Conservation (phyloP, 352 stramenopile genomes). For the Phytophthora nicotianae region DNA sequence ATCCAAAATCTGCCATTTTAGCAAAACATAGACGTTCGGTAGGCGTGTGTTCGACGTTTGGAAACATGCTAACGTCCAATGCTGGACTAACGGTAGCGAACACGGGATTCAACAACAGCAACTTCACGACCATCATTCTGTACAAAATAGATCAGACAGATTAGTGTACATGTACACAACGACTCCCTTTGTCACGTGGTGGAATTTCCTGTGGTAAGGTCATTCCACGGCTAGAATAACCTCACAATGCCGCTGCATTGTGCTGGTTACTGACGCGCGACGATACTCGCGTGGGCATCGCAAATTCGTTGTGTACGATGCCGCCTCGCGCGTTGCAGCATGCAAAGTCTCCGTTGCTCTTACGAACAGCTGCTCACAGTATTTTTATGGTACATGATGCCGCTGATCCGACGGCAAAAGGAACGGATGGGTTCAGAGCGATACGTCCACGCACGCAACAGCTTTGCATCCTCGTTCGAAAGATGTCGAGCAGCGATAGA, state of each 20-base stretch:
- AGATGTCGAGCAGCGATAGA: constrained; percentile 1
- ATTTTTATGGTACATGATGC: neutral
- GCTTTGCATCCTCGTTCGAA: constrained; percentile 19
- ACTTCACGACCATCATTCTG: constrained; percentile 24
- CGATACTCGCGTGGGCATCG: neutral
- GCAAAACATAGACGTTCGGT: too few relatives aligned
- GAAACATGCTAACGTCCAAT: neutral
- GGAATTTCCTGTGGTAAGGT: neutral
- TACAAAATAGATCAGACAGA: neutral
- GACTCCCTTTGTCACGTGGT: constrained; percentile 22
- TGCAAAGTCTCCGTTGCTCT: neutral
- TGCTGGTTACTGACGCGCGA: neutral
- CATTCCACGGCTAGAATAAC: neutral
- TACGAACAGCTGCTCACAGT: constrained; percentile 10
- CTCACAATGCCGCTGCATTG: too few relatives aligned
- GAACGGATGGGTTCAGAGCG: constrained; percentile 34
- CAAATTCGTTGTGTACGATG: neutral
- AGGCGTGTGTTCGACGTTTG: neutral
- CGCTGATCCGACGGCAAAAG: constrained; percentile 14
- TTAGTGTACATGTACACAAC: constrained; percentile 6
- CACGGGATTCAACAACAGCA: constrained; percentile 5
- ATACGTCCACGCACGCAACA: constrained; percentile 17
- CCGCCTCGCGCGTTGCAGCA: constrained; percentile 1
- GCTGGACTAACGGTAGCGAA: constrained; percentile 13
- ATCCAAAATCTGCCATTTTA: too few relatives aligned